Conservation (phyloP, 345 rosid species). For the Dipteronia sinensis region DNA sequence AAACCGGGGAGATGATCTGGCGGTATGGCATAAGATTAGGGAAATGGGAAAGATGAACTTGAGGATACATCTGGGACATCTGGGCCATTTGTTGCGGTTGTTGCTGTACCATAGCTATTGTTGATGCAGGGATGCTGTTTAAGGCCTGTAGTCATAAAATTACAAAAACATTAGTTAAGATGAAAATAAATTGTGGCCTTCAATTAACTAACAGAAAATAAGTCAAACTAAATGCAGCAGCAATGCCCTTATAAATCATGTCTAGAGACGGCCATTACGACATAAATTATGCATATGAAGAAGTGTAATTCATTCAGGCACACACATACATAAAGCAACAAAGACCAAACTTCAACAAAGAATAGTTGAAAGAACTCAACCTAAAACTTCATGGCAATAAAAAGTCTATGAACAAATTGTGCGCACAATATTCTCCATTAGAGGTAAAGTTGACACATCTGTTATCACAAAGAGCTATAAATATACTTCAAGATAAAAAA, state of each 20-base stretch:
- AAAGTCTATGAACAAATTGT: too few species aligned
- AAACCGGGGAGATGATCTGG: slow-evolving; percentile 78
- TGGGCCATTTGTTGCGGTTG: slow-evolving; percentile 78
- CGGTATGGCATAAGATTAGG: slow-evolving; percentile 86
- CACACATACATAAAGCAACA: background rate
- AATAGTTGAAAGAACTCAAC: background rate
- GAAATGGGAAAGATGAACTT: slow-evolving; percentile 81
- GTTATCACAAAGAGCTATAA: too few species aligned
- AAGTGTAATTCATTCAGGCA: background rate
- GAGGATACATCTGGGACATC: slow-evolving; percentile 93
- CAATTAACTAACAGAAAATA: background rate
- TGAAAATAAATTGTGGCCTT: background rate
- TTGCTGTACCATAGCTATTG: slow-evolving; percentile 63
- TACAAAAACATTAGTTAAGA: slow-evolving; percentile 3
- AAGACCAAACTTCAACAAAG: background rate
- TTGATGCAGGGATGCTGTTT: slow-evolving; percentile 56
- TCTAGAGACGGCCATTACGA: background rate
- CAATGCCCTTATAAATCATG: background rate
- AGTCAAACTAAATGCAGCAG: background rate
- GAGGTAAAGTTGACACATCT: background rate
- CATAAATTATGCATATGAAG: background rate
- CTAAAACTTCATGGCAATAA: background rate
- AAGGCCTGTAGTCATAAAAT: slow-evolving; percentile 44
- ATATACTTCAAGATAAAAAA: too few species aligned
- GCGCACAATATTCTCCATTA: background rate